Evolutionary conservation across 495 filamentous ascomycete genomes (phyloP).

Genomic region (Hyaloscypha hepaticicola): DNA sequence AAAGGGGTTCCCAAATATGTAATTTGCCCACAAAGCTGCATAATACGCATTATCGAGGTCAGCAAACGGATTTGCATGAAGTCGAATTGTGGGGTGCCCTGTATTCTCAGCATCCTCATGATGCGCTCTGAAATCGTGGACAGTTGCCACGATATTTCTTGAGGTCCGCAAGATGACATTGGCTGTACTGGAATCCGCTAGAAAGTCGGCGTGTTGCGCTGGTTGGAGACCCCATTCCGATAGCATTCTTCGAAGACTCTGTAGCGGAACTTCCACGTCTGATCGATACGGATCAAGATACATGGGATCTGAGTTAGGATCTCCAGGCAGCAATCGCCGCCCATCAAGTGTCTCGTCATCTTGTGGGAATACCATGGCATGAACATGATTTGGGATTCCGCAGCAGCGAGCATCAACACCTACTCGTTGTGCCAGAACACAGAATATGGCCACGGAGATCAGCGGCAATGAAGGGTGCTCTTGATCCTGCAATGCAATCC

Average conservation of each 20-base stretch:
- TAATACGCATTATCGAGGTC: conserved; percentile 71
- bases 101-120: conserved; percentile 21
- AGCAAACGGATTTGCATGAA: conserved; percentile 38
- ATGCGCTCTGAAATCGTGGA: conserved; percentile 38
- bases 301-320: conserved; percentile 53
- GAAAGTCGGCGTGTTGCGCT: conserved; percentile 51
- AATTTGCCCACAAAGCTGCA: conserved; percentile 73
- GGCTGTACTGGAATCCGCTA: conserved; percentile 57
- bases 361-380: conserved; percentile 65
- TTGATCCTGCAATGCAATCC: conserved; percentile 66
- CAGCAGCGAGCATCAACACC: conserved; percentile 71
- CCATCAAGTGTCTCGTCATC: conserved; percentile 64
- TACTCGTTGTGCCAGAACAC: conserved; percentile 48
- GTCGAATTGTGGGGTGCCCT: conserved; percentile 24
- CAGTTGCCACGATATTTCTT: conserved; percentile 68
- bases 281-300: conserved; percentile 83
- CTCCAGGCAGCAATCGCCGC: conserved; percentile 18
- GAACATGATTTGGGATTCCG: conserved; percentile 76
- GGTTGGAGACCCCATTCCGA: conserved; percentile 58
- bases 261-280: conserved; percentile 60
- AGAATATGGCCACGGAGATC: conserved; percentile 63
- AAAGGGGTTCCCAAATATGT: conserved; percentile 51
- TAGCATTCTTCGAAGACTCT: conserved; percentile 59
- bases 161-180: conserved; percentile 74
- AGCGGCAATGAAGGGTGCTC: conserved; percentile 74